Evolutionary conservation across 768 basidiomycete genomes (phyloP).

Genomic region (Trametes meyenii): DNA sequence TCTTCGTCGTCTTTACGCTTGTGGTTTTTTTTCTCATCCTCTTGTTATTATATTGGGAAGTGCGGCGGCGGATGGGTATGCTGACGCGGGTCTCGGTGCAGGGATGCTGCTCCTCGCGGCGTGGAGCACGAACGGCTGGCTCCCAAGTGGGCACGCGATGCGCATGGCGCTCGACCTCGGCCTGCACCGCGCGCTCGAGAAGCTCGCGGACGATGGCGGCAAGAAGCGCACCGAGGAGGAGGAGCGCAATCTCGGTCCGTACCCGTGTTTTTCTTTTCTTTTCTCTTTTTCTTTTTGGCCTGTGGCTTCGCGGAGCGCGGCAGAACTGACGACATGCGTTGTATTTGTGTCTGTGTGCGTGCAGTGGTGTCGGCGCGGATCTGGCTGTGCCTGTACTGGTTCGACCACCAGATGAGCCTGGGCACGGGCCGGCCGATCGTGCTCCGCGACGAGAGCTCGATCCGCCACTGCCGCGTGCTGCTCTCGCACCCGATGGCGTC

Average conservation of each 20-base stretch:
- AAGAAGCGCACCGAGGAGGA: conserved; percentile 72
- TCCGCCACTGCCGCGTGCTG: conserved; percentile 80
- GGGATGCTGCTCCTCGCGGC: conserved; percentile 92
- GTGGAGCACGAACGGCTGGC: conserved; percentile 94
- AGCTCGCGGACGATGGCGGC: conserved; percentile 70
- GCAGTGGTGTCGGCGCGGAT: conserved; percentile 89
- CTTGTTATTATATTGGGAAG: too few species aligned
- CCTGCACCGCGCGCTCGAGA: conserved; percentile 89
- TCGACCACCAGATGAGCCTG: conserved; percentile 96
- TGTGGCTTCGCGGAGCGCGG: background rate
- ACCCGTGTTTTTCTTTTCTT: background rate
- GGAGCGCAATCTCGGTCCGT: conserved; percentile 61
- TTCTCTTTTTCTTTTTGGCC: background rate
- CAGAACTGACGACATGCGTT: background rate
- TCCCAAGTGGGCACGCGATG: conserved; percentile 94
- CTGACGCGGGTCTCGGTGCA: conserved; percentile 30
- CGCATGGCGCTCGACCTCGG: conserved; percentile 95
- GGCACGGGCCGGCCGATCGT: conserved; percentile 91
- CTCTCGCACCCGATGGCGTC: conserved; percentile 86
- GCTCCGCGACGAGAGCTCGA: conserved; percentile 85
- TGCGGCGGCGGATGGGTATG: background rate
- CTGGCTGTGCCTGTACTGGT: conserved; percentile 95
- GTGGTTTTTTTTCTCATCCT: too few species aligned
- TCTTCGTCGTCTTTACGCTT: too few species aligned
- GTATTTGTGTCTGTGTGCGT: conserved; percentile 10